Evolutionary conservation across 2,329 filamentous ascomycete genomes (phyloP), one percentile per base, ranked within the genome.

Genomic region (Xylaria sp.): DNA sequence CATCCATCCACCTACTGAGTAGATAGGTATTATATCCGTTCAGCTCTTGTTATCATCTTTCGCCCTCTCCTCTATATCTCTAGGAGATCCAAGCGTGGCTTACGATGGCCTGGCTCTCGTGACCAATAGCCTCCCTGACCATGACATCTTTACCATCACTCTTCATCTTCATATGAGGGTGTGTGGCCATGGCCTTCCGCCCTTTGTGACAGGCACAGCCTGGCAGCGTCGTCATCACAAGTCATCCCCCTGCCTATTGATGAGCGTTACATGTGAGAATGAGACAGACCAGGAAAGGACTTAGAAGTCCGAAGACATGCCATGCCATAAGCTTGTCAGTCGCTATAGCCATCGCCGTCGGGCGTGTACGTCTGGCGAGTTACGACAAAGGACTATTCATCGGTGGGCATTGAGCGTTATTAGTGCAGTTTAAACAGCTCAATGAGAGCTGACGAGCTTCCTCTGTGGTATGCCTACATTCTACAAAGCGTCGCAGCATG

Each of bases 61-160:
- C 9, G 28, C 12, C 15, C 15, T 3, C 35, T 37, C 35, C 35
- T 11, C 37, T 40, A 12, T 3, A 3, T 12, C 15, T 37, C 15
- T 12, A 3, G 33, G 8, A 37, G 33, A 43, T 25, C 25, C 37
- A 55, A 47, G 58, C 62, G 59, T 65, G 63, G 63, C 63, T 60
- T 63, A 47, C 38, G 19, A 62, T 63, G 55, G 56, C 47, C 55
- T 50, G 47, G 57, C 23, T 63, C 57, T 47, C 53, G 40, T 63
- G 59, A 59, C 55, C n/a, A 55, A 23, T 21, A 33, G n/a, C 40
- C n/a, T 9, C 7, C 6, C n/a, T 17, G 40, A 11, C 4, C 9
- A 31, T 31, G 5, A n/a, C 15, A 47, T 45, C 40, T 52, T 46
- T n/a, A n/a, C n/a, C n/a, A n/a, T n/a, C n/a, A n/a, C n/a, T 53